phyloP scores from a whole-genome alignment of 192 early-diverging fungal species.

The Entomortierella chlamydospora region DNA sequence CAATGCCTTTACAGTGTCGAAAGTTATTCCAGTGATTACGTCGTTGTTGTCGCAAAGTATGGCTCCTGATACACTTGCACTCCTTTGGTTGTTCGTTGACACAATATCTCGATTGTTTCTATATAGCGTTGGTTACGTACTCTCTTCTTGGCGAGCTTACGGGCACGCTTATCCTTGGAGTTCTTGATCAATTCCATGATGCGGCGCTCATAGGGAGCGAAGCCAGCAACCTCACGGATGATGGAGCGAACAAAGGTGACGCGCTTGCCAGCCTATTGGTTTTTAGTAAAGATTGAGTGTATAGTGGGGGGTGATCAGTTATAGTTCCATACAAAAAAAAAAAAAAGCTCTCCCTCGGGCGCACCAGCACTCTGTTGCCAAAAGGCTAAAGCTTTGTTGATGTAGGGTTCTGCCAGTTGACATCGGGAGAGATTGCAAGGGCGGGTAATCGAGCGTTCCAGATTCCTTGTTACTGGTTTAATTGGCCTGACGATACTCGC shows the following conservation, averaged over 20 bases:
- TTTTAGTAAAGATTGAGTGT: neutral
- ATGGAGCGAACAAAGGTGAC: conserved; percentile 92
- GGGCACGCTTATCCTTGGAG: conserved; percentile 99
- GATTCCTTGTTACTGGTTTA: too few species aligned
- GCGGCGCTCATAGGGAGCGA: conserved; percentile 98
- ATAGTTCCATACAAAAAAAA: neutral
- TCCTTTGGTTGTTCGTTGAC: too few species aligned
- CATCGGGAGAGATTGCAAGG: neutral
- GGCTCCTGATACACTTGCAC: too few species aligned
- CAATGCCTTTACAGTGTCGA: too few species aligned
- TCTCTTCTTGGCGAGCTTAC: conserved; percentile 98
- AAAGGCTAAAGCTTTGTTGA: too few species aligned
- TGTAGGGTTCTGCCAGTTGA: neutral
- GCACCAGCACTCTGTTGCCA: too few species aligned
- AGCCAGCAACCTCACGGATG: conserved; percentile 97
- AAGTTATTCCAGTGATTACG: too few species aligned
- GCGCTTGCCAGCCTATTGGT: conserved; percentile 65
- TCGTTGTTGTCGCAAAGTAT: too few species aligned
- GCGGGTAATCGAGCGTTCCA: neutral
- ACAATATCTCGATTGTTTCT: too few species aligned
- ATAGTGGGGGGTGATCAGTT: neutral
- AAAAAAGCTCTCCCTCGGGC: too few species aligned
- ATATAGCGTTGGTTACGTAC: conserved; percentile 58
- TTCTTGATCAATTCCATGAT: conserved; percentile 99
- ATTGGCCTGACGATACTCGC: too few species aligned